phyloP scores from a whole-genome alignment of 257 asterid species.

The Mentha longifolia region DNA sequence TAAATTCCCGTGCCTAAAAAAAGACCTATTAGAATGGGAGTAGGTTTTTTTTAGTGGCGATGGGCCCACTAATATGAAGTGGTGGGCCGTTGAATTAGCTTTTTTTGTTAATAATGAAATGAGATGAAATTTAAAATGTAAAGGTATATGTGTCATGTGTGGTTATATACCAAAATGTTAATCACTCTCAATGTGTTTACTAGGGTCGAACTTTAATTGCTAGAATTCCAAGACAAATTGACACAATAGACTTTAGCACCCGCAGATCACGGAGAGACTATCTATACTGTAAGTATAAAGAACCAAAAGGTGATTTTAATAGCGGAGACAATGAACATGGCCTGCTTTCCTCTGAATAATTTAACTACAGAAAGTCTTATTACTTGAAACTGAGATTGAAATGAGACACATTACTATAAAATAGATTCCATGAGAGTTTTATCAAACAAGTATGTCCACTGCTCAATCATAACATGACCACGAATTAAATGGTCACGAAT shows the following conservation, averaged over 20 bases:
- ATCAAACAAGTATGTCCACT: neutral
- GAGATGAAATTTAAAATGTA: no score
- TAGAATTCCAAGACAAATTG: conserved; percentile 11
- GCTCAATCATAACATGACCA: neutral
- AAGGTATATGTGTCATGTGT: no score
- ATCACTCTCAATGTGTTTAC: no score
- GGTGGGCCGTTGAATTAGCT: no score
- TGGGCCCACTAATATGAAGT: no score
- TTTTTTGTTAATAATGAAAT: no score
- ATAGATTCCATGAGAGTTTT: neutral
- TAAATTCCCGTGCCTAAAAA: no score
- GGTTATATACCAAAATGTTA: no score
- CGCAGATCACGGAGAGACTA: conserved; percentile 25
- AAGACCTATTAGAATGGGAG: no score
- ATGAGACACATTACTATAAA: neutral
- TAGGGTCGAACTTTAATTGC: neutral
- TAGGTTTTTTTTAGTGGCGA: no score
- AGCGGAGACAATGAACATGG: neutral
- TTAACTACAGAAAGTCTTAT: no score
- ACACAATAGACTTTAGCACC: conserved; percentile 15
- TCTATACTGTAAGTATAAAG: neutral
- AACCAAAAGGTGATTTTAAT: neutral
- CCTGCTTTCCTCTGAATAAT: neutral
- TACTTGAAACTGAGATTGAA: no score
- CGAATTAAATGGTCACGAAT: neutral